Percentiles rank a stretch among this genome's conserved stretches.
These are phyloP conservation scores for Coniella vitis DNA, from an alignment of 2,329 filamentous ascomycete species.

Conservation along the genomic window DNA sequence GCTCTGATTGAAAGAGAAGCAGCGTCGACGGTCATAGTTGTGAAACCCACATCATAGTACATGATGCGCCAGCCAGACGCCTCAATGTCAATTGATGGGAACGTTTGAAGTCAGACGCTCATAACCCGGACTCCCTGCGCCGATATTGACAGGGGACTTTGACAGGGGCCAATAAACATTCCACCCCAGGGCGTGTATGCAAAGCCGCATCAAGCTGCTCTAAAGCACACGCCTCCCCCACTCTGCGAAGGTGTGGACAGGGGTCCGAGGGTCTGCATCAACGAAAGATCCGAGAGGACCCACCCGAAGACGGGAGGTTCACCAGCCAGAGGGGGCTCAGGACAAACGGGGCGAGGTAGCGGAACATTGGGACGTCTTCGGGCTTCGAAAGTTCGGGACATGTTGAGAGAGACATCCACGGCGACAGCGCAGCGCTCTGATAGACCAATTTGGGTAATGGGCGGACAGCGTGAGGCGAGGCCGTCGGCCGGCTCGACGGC, in stretches of 20 bases:
- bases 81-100: too few relatives aligned
- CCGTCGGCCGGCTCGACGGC: too few relatives aligned
- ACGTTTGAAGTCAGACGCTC: too few relatives aligned
- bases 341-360: slow-evolving; percentile 1
- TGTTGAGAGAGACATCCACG: not conserved
- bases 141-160: too few relatives aligned
- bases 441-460: not conserved
- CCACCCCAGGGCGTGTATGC: too few relatives aligned
- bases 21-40: too few relatives aligned
- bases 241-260: slow-evolving; percentile 2
- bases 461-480: not conserved
- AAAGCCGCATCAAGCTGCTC: too few relatives aligned
- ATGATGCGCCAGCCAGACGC: too few relatives aligned
- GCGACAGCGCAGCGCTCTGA: not conserved
- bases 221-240: not conserved
- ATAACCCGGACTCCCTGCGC: too few relatives aligned
- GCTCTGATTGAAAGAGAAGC: too few relatives aligned
- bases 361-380: slow-evolving; percentile 8
- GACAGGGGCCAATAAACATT: too few relatives aligned
- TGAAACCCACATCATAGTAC: too few relatives aligned
- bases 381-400: slow-evolving; percentile 12
- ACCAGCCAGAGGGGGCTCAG: not conserved
- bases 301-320: slow-evolving; percentile 6
- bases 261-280: slow-evolving; percentile 1
- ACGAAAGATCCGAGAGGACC: slow-evolving; percentile 2